Conservation (phyloP, 148 eudicot species). For the Gaultheria prostrata region DNA sequence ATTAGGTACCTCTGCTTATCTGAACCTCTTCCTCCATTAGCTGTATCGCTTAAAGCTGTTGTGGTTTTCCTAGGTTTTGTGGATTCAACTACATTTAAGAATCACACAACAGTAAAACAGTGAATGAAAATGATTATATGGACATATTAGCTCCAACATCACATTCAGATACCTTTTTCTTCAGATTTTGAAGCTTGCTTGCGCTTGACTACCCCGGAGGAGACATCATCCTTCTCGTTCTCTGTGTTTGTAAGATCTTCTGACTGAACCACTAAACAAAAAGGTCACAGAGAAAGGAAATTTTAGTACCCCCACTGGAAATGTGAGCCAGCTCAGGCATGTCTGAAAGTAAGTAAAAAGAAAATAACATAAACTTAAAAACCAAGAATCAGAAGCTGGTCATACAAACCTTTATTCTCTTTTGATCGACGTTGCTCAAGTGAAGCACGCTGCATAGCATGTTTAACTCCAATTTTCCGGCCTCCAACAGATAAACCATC, state of each 20-base stretch:
- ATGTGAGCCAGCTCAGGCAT: background rate
- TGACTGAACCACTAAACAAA: conserved; percentile 29
- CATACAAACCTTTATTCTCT: conserved; percentile 51
- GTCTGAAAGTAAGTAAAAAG: background rate
- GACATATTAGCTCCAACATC: background rate
- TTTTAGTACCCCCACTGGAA: background rate
- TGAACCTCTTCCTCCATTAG: conserved; percentile 45
- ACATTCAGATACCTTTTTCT: background rate
- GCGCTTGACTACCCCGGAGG: background rate
- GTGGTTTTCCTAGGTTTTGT: conserved; percentile 37
- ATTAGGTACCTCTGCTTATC: conserved; percentile 64
- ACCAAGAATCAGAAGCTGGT: background rate
- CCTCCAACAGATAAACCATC: conserved; percentile 78
- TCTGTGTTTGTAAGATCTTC: conserved; percentile 30
- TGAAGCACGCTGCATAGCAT: conserved; percentile 78
- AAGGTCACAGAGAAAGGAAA: conserved; percentile 1
- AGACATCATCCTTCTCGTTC: background rate
- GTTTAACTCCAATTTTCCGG: conserved; percentile 71
- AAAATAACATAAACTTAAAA: background rate
- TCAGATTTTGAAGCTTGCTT: background rate
- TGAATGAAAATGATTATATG: background rate
- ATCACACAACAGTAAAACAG: background rate
- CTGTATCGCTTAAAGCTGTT: conserved; percentile 24
- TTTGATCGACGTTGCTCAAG: conserved; percentile 75
- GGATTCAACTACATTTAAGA: conserved; percentile 24